These are phyloP conservation scores for Fraxinus albicans DNA, from an alignment of 305 asterid genomes.

Conservation along the genomic window DNA sequence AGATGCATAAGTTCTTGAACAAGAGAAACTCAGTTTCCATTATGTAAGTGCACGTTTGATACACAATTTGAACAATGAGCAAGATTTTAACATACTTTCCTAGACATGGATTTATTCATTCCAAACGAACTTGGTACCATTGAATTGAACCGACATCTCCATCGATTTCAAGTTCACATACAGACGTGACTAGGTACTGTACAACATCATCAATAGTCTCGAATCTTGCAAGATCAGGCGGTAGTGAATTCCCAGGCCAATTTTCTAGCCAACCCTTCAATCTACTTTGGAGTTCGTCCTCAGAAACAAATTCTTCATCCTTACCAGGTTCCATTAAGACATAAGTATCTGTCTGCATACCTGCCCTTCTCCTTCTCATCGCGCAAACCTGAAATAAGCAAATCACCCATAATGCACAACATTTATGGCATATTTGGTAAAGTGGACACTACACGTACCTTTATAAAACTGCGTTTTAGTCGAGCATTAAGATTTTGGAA, in stretches of 20 bases:
- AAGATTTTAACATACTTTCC: background rate
- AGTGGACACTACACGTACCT: background rate
- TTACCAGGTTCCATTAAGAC: conserved; percentile 80
- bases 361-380: conserved; percentile 70
- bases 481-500: conserved; percentile 5
- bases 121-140: conserved; percentile 86
- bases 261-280: conserved; percentile 64
- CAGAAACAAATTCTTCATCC: conserved; percentile 67
- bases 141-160: conserved; percentile 87
- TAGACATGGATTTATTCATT: conserved; percentile 14
- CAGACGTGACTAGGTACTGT: conserved; percentile 59
- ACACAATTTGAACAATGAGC: background rate
- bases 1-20: background rate
- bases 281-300: conserved; percentile 56
- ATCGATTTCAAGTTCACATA: conserved; percentile 78
- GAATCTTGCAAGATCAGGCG: conserved; percentile 71
- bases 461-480: background rate
- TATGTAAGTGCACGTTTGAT: background rate
- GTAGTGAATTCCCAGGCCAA: conserved; percentile 63
- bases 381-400: conserved; percentile 35
- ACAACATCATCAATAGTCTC: conserved; percentile 70
- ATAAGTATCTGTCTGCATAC: conserved; percentile 56
- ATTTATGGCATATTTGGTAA: background rate
- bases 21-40: background rate
- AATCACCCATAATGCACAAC: background rate